Conservation (phyloP, 75 land plant genomes). For the Adiantum capillusveneris region DNA sequence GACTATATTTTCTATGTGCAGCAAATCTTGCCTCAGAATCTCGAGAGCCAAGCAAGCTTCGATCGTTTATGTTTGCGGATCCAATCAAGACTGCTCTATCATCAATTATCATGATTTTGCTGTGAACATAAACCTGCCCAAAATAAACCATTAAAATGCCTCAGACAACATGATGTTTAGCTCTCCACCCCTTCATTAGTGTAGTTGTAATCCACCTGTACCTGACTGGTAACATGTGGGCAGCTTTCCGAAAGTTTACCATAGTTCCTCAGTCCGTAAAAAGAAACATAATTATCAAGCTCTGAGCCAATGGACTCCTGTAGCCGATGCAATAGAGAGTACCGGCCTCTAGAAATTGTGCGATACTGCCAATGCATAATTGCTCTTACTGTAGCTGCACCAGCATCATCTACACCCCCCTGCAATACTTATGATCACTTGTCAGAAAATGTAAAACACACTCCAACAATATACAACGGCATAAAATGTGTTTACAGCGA, state of each 20-base stretch:
- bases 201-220: conserved; percentile 13
- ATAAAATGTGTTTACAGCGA: too few species aligned
- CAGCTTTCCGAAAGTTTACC: conserved; percentile 76
- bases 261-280: conserved; percentile 83
- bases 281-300: conserved; percentile 78
- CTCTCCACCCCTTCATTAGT: not conserved
- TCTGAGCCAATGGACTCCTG: conserved; percentile 53
- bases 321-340: conserved; percentile 75
- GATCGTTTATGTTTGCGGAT: conserved; percentile 94
- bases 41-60: conserved; percentile 89
- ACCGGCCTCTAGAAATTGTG: conserved; percentile 75
- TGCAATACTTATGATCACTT: conserved; percentile 5
- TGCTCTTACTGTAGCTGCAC: conserved; percentile 97
- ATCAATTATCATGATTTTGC: conserved; percentile 95
- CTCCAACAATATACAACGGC: too few species aligned
- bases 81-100: conserved; percentile 74
- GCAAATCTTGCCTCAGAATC: conserved; percentile 72
- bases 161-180: not conserved
- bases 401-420: conserved; percentile 95
- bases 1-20: too few species aligned
- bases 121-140: conserved; percentile 97
- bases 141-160: too few species aligned
- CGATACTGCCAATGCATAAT: conserved; percentile 99
- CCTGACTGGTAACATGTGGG: conserved; percentile 76
- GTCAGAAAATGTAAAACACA: too few species aligned